phyloP scores from a whole-genome alignment of 495 filamentous ascomycete species.

The Lindgomyces ingoldianus region DNA sequence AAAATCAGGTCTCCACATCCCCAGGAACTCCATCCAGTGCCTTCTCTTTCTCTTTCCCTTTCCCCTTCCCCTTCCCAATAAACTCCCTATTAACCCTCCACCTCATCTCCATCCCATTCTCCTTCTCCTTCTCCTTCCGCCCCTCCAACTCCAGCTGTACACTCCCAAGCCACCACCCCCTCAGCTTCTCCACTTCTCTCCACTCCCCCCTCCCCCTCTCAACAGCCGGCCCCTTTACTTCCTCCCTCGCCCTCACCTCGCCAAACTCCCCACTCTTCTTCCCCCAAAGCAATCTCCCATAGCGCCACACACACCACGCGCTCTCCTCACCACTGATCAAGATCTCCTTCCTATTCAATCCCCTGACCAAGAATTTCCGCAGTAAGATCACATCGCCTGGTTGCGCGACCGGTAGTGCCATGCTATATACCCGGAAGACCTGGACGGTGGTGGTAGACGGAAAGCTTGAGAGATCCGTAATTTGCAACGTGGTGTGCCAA shows the following conservation, averaged over 20 bases:
- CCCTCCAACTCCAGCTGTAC: slow-evolving; percentile 23
- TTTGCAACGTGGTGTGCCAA: slow-evolving; percentile 65
- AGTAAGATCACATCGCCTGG: slow-evolving; percentile 78
- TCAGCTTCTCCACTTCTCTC: slow-evolving; percentile 56
- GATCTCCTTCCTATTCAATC: slow-evolving; percentile 51
- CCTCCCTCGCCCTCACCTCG: slow-evolving; percentile 46
- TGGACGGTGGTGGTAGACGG: slow-evolving; percentile 52
- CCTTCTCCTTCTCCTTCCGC: slow-evolving; percentile 40
- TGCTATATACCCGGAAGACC: slow-evolving; percentile 72
- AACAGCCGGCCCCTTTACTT: slow-evolving; percentile 63
- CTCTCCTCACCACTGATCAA: slow-evolving; percentile 49
- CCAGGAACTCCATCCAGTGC: slow-evolving; percentile 4
- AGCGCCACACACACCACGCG: slow-evolving; percentile 47
- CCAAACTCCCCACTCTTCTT: slow-evolving; percentile 40
- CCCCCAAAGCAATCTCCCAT: slow-evolving; percentile 38
- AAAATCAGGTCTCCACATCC: background rate
- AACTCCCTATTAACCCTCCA: no score
- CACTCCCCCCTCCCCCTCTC: slow-evolving; percentile 64
- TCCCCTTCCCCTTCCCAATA: slow-evolving; percentile 7
- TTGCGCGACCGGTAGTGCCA: slow-evolving; percentile 65
- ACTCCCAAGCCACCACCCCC: slow-evolving; percentile 52
- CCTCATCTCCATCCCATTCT: slow-evolving; percentile 29
- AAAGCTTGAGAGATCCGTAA: slow-evolving; percentile 63
- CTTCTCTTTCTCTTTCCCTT: slow-evolving; percentile 43
- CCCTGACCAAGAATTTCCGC: slow-evolving; percentile 67